These are phyloP conservation scores for Sporothrix brasiliensis DNA, from an alignment of 2,329 filamentous ascomycete genomes.

Conservation along the genomic window DNA sequence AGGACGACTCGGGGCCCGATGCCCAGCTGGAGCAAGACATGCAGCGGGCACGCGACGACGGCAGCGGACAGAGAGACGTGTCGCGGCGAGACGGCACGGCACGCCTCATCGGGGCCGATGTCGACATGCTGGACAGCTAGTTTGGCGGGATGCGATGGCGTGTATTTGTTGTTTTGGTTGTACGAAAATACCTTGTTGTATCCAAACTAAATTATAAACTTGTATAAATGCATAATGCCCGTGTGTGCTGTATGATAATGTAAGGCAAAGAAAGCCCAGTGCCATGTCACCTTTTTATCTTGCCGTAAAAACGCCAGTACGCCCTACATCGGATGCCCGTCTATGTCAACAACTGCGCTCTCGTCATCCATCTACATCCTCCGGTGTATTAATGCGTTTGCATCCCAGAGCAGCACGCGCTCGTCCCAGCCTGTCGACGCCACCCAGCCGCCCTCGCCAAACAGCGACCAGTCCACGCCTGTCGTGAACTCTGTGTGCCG, in stretches of 20 bases:
- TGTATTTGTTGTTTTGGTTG: constrained; percentile 7
- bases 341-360: not conserved
- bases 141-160: not conserved
- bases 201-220: not conserved
- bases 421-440: constrained; percentile 96
- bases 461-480: constrained; percentile 96
- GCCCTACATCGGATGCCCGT: not conserved
- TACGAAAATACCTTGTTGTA: not conserved
- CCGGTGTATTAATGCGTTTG: constrained; percentile 54
- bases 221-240: not conserved
- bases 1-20: constrained; percentile 32
- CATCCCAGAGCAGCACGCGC: constrained; percentile 88
- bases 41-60: constrained; percentile 31
- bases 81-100: not conserved
- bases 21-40: constrained; percentile 36
- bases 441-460: constrained; percentile 93
- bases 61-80: not conserved
- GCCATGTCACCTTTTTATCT: constrained; percentile 8
- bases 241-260: not conserved
- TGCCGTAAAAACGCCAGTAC: constrained; percentile 7
- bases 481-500: constrained; percentile 94
- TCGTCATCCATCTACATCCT: not conserved
- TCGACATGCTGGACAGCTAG: constrained; percentile 30
- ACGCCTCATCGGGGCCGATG: constrained; percentile 16
- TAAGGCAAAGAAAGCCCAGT: not conserved